phyloP scores from a whole-genome alignment of 441 rosid genomes.

The Populus hybrid region DNA sequence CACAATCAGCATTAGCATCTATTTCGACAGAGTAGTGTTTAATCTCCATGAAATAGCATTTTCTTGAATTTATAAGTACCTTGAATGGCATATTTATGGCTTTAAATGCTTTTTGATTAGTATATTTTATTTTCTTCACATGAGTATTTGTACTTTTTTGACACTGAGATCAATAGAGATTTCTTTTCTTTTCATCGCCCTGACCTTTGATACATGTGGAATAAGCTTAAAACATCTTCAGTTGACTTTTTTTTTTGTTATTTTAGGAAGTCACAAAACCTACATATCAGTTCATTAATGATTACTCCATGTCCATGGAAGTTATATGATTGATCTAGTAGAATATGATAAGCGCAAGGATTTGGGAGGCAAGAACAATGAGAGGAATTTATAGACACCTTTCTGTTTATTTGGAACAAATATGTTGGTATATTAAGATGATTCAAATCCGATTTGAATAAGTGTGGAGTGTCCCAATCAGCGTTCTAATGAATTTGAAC shows the following conservation, averaged over 20 bases:
- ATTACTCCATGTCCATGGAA: not conserved
- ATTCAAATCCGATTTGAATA: not conserved
- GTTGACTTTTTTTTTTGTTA: not conserved
- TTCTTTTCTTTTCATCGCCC: not conserved
- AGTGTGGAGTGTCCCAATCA: not conserved
- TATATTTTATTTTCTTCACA: not conserved
- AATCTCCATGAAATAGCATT: not conserved
- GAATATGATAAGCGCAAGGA: no score
- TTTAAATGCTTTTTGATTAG: not conserved
- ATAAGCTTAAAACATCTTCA: not conserved
- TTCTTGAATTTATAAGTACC: not conserved
- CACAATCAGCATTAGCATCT: not conserved
- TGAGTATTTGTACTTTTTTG: not conserved
- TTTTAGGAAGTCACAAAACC: not conserved
- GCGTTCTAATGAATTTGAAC: not conserved
- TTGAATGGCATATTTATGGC: not conserved
- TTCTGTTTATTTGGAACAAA: not conserved
- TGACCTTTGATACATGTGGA: not conserved
- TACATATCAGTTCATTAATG: not conserved
- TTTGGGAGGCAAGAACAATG: not conserved
- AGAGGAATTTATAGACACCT: not conserved
- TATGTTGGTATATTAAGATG: not conserved
- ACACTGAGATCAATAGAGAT: not conserved
- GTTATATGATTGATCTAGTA: not conserved
- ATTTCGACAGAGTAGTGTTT: not conserved